Conservation (phyloP, 495 filamentous ascomycete genomes). For the Immersiella caudata region DNA sequence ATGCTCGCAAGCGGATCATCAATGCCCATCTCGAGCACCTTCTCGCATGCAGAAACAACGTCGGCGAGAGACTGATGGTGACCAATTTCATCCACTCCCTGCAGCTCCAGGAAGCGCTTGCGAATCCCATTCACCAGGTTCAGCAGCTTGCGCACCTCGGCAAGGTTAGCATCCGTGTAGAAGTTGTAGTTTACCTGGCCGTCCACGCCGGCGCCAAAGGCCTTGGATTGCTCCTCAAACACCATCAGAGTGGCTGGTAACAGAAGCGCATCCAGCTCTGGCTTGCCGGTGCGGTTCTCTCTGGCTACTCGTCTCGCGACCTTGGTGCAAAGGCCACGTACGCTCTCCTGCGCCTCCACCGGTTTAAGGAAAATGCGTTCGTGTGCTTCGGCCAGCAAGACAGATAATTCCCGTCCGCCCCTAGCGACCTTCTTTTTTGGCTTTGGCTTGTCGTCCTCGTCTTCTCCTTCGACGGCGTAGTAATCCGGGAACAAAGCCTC, state of each 20-base stretch:
- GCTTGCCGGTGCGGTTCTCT: constrained; percentile 35
- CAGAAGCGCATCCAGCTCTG: constrained; percentile 51
- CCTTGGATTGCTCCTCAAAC: constrained; percentile 60
- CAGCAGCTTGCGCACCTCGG: constrained; percentile 72
- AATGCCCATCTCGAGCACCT: constrained; percentile 72
- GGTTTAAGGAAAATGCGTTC: constrained; percentile 51
- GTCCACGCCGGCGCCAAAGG: constrained; percentile 46
- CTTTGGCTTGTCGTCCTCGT: constrained; percentile 27
- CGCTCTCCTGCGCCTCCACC: constrained; percentile 37
- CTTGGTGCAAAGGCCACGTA: constrained; percentile 42
- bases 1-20: constrained; percentile 85
- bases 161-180: constrained; percentile 77
- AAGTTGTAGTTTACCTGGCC: constrained; percentile 70
- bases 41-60: constrained; percentile 71
- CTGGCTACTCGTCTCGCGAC: constrained; percentile 41
- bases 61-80: constrained; percentile 67
- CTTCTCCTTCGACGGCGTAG: constrained; percentile 48
- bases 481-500: constrained; percentile 79
- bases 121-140: constrained; percentile 65
- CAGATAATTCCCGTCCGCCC: constrained; percentile 48
- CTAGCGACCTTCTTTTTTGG: constrained; percentile 20
- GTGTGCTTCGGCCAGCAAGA: constrained; percentile 50
- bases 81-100: constrained; percentile 58
- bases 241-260: constrained; percentile 68
- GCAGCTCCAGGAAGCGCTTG: constrained; percentile 69